Base-by-base conservation (phyloP, 139 green algal species). In the Axilococcus clingmanii region DNA sequence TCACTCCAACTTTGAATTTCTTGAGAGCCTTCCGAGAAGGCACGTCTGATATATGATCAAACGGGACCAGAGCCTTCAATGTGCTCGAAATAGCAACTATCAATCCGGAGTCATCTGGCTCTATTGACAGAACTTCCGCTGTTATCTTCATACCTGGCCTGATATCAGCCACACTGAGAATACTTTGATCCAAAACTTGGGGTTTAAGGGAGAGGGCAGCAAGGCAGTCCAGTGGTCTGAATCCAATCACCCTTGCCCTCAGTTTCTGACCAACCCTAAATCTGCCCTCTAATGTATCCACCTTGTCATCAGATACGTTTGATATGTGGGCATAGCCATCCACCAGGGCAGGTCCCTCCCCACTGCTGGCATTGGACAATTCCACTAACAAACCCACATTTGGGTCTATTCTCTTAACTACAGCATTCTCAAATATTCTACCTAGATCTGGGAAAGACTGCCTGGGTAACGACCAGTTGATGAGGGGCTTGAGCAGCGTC, bases 211-310 rank as follows among this genome's bases (percentile, higher is more conserved):
- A 74, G 34, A 88, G 58, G 12, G 65, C 69, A 1, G 76, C 77
- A 47, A 97, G 60, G 12, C 69, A 78, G 48, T 97, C 89, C 51
- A 96, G 69, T 19, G 80, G 72, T 20, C 88, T 74, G 49, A 79
- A 78, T 0, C 81, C 86, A 23, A 94, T 85, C 16, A 96, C 83
- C 1, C 86, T 65, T 3, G 57, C 78, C 7, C 30, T 32, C n/a
- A 90, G 58, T 23, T 44, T 37, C 55, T 74, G 56, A 4, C 84
- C 86, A 15, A 48, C 11, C 27, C 67, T 73, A 56, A 73, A 82
- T 30, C 47, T 20, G 41, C 62, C 45, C 35, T 74, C 69, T 15
- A 84, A 29, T 52, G 75, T 75, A 29, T 88, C 84, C 6, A 81
- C 42, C 19, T 63, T 63, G 11, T 57, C 55, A 23, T 97, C 88